Evolutionary conservation across 805 yeast species (phyloP).

Genomic region (Jamesozyma lodderae): DNA sequence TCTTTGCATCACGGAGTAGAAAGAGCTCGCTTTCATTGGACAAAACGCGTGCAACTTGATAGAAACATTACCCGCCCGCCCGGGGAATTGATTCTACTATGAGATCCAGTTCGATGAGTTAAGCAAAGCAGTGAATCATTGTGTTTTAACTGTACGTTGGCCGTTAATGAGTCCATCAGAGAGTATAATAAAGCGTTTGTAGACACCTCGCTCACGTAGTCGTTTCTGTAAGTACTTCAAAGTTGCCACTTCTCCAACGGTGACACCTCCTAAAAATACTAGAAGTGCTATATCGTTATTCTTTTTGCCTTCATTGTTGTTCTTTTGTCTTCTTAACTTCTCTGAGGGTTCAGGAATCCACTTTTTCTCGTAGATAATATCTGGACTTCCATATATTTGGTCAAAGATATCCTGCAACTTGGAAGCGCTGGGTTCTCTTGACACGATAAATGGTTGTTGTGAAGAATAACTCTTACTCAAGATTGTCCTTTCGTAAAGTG

Average conservation of each 20-base stretch:
- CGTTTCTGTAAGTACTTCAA: slow-evolving; percentile 50
- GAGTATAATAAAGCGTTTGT: slow-evolving; percentile 36
- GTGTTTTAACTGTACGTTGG: slow-evolving; percentile 14
- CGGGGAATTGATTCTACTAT: no score
- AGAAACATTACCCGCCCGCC: slow-evolving; percentile 2
- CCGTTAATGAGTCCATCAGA: slow-evolving; percentile 43
- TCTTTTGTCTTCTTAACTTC: slow-evolving; percentile 1
- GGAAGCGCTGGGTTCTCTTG: slow-evolving; percentile 19
- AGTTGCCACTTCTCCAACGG: slow-evolving; percentile 74
- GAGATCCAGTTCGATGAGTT: no score
- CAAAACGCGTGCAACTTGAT: not conserved
- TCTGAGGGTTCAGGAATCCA: slow-evolving; percentile 18
- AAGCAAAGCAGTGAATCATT: no score
- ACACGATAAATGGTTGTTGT: slow-evolving; percentile 28
- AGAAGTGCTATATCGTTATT: slow-evolving; percentile 33
- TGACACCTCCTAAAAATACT: slow-evolving; percentile 73
- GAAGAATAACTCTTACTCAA: slow-evolving; percentile 30
- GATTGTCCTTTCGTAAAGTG: slow-evolving; percentile 51
- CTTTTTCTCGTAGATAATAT: slow-evolving; percentile 10
- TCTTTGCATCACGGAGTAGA: not conserved
- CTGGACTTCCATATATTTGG: slow-evolving; percentile 19
- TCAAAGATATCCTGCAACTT: slow-evolving; percentile 19
- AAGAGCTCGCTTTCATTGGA: not conserved
- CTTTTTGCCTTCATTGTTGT: slow-evolving; percentile 1
- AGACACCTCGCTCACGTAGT: slow-evolving; percentile 28